These are phyloP conservation scores for Cutaneotrichosporon cyanovorans DNA, from an alignment of 1,284 basidiomycete species.

Conservation along the genomic window DNA sequence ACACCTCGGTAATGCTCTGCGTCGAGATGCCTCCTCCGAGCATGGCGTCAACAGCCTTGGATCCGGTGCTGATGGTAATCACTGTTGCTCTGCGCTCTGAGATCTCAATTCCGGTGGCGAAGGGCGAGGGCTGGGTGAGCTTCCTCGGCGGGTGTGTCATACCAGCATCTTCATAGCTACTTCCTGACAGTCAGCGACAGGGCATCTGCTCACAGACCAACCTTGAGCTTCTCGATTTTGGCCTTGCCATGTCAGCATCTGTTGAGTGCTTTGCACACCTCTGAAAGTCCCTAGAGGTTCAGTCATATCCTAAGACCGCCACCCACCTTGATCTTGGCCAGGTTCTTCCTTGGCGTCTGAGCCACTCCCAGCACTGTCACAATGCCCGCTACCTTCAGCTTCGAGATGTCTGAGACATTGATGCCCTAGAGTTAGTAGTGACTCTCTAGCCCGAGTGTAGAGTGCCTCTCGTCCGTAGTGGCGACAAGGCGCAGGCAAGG, in stretches of 20 bases:
- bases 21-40: conserved; percentile 81
- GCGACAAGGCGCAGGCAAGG: background rate
- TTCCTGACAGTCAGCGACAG: conserved; percentile 53
- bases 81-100: conserved; percentile 75
- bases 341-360: conserved; percentile 69
- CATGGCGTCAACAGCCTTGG: conserved; percentile 79
- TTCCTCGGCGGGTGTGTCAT: conserved; percentile 1
- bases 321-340: conserved; percentile 80
- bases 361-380: conserved; percentile 49
- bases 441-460: too few species aligned
- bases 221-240: conserved; percentile 94
- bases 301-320: conserved; percentile 5
- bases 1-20: conserved; percentile 74
- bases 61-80: conserved; percentile 73
- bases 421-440: too few species aligned
- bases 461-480: background rate
- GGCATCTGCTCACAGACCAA: conserved; percentile 24
- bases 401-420: conserved; percentile 85
- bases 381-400: conserved; percentile 63
- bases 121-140: conserved; percentile 64
- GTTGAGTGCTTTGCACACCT: conserved; percentile 15
- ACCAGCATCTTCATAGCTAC: conserved; percentile 76
- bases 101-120: conserved; percentile 80
- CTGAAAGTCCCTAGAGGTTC: conserved; percentile 32
- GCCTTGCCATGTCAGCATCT: conserved; percentile 47